Base-by-base conservation (phyloP, 2,329 filamentous ascomycete genomes). In the Hypoxylon sp. region DNA sequence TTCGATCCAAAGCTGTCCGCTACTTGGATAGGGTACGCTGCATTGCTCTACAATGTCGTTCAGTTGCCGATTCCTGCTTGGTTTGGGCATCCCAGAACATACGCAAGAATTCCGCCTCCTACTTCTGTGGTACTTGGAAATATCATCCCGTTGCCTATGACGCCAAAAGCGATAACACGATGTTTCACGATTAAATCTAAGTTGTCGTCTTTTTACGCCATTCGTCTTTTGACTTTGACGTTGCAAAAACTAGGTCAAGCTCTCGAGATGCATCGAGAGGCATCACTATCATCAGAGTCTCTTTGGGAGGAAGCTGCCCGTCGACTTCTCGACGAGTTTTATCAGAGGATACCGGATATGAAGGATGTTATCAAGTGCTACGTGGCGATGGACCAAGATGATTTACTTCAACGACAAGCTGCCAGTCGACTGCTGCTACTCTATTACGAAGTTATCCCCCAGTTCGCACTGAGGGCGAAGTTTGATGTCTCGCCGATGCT, bases 11-110 rank as follows among this genome's bases (percentile, higher is more conserved):
- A 97, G 75, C 84, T 96, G 4, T 96, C 93, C 2, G 90, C 93
- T 45, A 96, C 93, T 0, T 99, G 96, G 96, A 92, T 98, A 70
- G 94, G 95, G 42, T 97, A 96, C 75, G 93, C 93, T 0, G 89
- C 93, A 0, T 93, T 98, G 67, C 80, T 99, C 4, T 97, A 96
- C 78, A 91, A 91, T 65, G 88, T 90, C 0, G 88, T 97, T 46
- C 86, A 90, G 61, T 81, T 96, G 33, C 88, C 90, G 1, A 82
- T 97, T 1, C 94, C 94, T 1, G 75, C 81, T 24, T 86, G 86
- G 64, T 93, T 95, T 74, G 93, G 93, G 11, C 87, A 89, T 70
- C 83, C 83, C 40, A 83, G 86, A 11, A 83, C 82, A 42, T 90
- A 88, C 67, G 87, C 89, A 22, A 78, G 82, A 16, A 81, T 89